A percentile compares a stretch with the other conserved stretches of the same genome.
phyloP scores from a whole-genome alignment of 1,139 yeast genomes.

The Scheffersomyces titani region DNA sequence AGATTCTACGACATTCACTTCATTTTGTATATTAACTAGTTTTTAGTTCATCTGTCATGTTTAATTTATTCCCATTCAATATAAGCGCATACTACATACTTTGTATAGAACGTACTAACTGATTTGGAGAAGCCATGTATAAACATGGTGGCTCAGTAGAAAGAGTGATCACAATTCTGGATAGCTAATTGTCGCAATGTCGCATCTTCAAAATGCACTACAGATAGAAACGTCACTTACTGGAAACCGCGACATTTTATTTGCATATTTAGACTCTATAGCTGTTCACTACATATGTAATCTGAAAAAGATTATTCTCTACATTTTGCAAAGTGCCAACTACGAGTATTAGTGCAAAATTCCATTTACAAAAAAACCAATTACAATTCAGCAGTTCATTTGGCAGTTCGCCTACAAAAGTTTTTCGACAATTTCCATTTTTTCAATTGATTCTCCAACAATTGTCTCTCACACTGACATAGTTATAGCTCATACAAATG shows the following conservation, averaged over 20 bases:
- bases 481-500: slow-evolving; percentile 23
- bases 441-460: too few relatives aligned
- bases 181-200: not conserved
- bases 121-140: too few relatives aligned
- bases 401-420: not conserved
- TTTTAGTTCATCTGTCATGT: not conserved
- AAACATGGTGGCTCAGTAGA: too few relatives aligned
- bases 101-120: not conserved
- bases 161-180: too few relatives aligned
- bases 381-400: not conserved
- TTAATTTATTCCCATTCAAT: not conserved
- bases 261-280: not conserved
- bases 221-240: not conserved
- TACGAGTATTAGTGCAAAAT: not conserved
- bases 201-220: not conserved
- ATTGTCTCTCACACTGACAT: too few relatives aligned
- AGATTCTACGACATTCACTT: not conserved
- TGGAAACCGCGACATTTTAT: not conserved
- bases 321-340: not conserved
- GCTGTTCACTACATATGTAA: not conserved
- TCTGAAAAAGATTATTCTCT: not conserved
- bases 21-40: not conserved
- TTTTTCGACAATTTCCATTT: not conserved
- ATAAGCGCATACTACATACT: not conserved
- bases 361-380: not conserved